Conservation (phyloP, 352 stramenopile species). For the Paralagenidium karlingii region DNA sequence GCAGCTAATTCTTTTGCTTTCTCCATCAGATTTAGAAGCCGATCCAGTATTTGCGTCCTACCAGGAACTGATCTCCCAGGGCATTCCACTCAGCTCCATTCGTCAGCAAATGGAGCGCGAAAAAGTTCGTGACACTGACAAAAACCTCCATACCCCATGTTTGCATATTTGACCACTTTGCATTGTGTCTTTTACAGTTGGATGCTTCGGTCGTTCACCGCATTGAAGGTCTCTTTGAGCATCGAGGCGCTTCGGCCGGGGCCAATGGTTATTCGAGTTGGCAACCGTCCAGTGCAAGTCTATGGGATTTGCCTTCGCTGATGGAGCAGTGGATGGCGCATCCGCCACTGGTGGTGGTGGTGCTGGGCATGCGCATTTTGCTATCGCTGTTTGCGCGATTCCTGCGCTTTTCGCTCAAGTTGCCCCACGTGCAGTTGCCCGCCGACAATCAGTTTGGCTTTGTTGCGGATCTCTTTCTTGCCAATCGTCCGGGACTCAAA, state of each 20-base stretch:
- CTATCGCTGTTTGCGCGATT: constrained; percentile 20
- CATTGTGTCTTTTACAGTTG: constrained; percentile 9
- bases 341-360: constrained; percentile 47
- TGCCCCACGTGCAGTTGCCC: constrained; percentile 48
- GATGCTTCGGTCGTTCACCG: constrained; percentile 19
- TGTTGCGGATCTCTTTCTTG: constrained; percentile 38
- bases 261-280: no score
- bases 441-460: constrained; percentile 59
- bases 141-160: no score
- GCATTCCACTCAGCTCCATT: constrained; percentile 46
- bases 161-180: not conserved
- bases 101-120: constrained; percentile 59
- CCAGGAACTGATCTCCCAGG: constrained; percentile 40
- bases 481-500: constrained; percentile 49
- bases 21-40: constrained; percentile 16
- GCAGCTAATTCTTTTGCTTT: not conserved
- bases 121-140: constrained; percentile 26
- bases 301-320: constrained; percentile 33
- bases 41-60: constrained; percentile 45
- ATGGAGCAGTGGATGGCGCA: constrained; percentile 34
- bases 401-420: constrained; percentile 21
- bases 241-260: no score
- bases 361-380: constrained; percentile 42
- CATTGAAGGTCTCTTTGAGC: constrained; percentile 32
- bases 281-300: no score